Evolutionary conservation across 768 basidiomycete species (phyloP), one percentile per base, ranked within the genome.

Genomic region (Leccinum barrowsii): DNA sequence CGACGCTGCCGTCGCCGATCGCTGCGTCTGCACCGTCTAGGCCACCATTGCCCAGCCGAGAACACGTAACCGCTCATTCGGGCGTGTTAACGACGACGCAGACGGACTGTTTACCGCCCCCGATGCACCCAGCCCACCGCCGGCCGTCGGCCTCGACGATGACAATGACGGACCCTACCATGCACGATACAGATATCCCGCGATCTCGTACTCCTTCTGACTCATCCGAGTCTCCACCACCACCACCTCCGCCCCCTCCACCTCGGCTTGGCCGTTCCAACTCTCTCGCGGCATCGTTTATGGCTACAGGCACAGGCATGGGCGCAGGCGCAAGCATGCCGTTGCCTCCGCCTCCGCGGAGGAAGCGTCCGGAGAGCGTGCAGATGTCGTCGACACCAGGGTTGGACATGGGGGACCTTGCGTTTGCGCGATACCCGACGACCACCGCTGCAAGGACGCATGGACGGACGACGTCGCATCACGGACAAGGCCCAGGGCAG

Each of bases 361-460:
- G 82, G 10, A 79, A 76, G 49, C 77, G 87, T 1, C 88, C 86
- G 0, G 86, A 88, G 64, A 89, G 86, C 63, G 77, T 84, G 47
- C 86, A 87, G 61, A 63, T 85, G n/a, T 62, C 60, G 5, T 44
- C 64, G 0, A 57, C 56, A 42, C 40, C n/a, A 42, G n/a, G 10
- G 10, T 64, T 63, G 7, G 61, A 51, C 22, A 35, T 32, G 35
- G 63, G 40, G 12, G 71, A 67, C 12, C 51, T 59, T 15, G 60
- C 70, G 40, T 17, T 52, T 64, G 19, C 24, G 8, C 19, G 55
- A 6, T 37, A 67, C 28, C 15, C 65, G 7, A 63, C 19, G n/a
- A 10, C n/a, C 42, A 44, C 42, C 17, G 42, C 61, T 15, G 52
- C 61, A 17, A 64, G 44, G 10, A 15, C 56, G 28, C 64, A 66